These are phyloP conservation scores for Boletus rufocinnamomeus DNA, from an alignment of 768 basidiomycete species.

Conservation along the genomic window DNA sequence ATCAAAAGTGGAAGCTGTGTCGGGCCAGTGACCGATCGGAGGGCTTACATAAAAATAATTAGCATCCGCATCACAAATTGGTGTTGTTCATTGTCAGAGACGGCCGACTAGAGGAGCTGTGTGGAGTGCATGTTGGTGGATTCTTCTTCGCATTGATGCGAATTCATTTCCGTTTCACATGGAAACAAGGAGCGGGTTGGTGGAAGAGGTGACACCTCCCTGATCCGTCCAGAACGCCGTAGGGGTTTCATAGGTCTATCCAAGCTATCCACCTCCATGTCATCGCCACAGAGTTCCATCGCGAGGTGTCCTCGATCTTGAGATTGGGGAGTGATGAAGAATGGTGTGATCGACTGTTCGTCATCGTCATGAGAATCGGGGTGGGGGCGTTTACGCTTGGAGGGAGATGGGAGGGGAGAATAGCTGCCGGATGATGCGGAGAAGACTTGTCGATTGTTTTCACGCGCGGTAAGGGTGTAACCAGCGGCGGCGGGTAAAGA, in stretches of 20 bases:
- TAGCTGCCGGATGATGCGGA: slow-evolving; percentile 37
- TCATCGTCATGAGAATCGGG: slow-evolving; percentile 26
- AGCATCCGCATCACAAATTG: slow-evolving; percentile 21
- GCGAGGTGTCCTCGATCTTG: slow-evolving; percentile 27
- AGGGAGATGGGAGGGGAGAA: slow-evolving; percentile 34
- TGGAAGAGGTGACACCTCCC: slow-evolving; percentile 30
- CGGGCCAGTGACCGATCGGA: slow-evolving; percentile 4
- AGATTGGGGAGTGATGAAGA: slow-evolving; percentile 21
- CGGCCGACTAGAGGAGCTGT: slow-evolving; percentile 21
- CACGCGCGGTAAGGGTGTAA: slow-evolving; percentile 58
- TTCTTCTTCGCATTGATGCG: slow-evolving; percentile 27
- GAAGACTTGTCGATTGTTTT: slow-evolving; percentile 54
- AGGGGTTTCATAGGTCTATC: slow-evolving; percentile 39
- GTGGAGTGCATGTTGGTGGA: slow-evolving; percentile 21
- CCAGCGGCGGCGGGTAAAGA: slow-evolving; percentile 19
- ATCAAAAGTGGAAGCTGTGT: slow-evolving; percentile 24
- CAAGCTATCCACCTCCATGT: slow-evolving; percentile 28
- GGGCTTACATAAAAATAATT: slow-evolving; percentile 31
- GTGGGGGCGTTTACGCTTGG: slow-evolving; percentile 38
- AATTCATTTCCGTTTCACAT: slow-evolving; percentile 37
- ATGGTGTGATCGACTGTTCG: slow-evolving; percentile 19
- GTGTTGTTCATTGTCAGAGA: slow-evolving; percentile 27
- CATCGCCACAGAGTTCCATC: slow-evolving; percentile 30
- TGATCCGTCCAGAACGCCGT: slow-evolving; percentile 35
- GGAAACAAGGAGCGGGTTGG: slow-evolving; percentile 26